A percentile compares a stretch with the other conserved stretches of the same genome.
These are phyloP conservation scores for Plasmodium falciparum DNA, from an alignment of 169 alveolate species.

Conservation along the genomic window DNA sequence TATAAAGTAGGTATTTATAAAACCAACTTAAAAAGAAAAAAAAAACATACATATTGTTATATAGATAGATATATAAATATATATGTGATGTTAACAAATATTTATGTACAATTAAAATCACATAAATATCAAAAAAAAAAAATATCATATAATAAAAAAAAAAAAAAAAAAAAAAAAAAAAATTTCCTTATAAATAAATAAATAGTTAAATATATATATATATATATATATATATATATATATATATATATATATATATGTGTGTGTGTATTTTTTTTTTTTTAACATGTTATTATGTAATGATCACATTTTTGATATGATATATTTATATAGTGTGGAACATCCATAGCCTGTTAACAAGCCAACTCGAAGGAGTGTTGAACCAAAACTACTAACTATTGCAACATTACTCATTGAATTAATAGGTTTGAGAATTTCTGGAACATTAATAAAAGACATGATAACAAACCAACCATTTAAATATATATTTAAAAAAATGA, in stretches of 20 bases:
- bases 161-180: too few species aligned
- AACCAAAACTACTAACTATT: slow-evolving; percentile 56
- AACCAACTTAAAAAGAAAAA: too few species aligned
- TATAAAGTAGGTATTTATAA: too few species aligned
- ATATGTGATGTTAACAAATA: too few species aligned
- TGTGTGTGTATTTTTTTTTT: not conserved
- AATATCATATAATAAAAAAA: too few species aligned
- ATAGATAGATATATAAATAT: too few species aligned
- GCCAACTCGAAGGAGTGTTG: slow-evolving; percentile 52
- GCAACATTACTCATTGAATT: slow-evolving; percentile 68
- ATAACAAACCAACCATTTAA: slow-evolving; percentile 74
- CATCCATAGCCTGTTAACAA: slow-evolving; percentile 49
- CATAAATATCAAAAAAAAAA: too few species aligned
- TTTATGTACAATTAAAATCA: too few species aligned
- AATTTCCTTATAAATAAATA: too few species aligned
- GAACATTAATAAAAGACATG: slow-evolving; percentile 55
- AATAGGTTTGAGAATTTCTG: slow-evolving; percentile 43
- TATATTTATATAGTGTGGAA: slow-evolving; percentile 28
- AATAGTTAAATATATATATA: too few species aligned
- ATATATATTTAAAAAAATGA: slow-evolving; percentile 56
- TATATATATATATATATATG: not conserved
- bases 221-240: not conserved
- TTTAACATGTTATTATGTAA: too few species aligned
- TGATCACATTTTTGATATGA: not conserved
- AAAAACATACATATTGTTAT: too few species aligned